Conservation (phyloP, 768 basidiomycete species). For the Ramaria rubella region DNA sequence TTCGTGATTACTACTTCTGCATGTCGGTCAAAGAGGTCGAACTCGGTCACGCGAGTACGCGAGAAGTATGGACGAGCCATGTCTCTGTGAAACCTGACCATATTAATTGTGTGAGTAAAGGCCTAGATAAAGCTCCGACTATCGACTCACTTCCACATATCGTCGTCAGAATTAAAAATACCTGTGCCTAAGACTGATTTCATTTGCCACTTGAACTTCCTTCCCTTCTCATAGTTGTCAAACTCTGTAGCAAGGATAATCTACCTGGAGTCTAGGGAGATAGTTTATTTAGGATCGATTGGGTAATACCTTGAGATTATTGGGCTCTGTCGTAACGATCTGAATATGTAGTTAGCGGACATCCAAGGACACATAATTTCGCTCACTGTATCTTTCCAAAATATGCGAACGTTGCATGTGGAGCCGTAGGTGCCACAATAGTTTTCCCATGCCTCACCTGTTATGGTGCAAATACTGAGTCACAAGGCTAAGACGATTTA, state of each 20-base stretch:
- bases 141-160: constrained; percentile 8
- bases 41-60: constrained; percentile 16
- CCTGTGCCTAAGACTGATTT: constrained; percentile 40
- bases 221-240: constrained; percentile 38
- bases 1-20: not conserved
- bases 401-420: not conserved
- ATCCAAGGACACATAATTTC: not conserved
- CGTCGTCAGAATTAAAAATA: constrained; percentile 49
- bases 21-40: constrained; percentile 6
- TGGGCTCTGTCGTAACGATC: constrained; percentile 11
- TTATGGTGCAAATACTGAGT: not conserved
- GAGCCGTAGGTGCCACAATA: not conserved
- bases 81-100: constrained; percentile 27
- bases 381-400: constrained; percentile 1
- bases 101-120: not conserved
- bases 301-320: constrained; percentile 27
- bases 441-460: not conserved
- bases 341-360: not conserved
- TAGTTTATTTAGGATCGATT: not conserved
- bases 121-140: not conserved
- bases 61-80: constrained; percentile 23
- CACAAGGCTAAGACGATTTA: not conserved
- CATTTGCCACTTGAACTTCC: constrained; percentile 25
- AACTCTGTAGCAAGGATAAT: constrained; percentile 39
- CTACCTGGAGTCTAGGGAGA: constrained; percentile 18